Base-by-base conservation (phyloP, 495 filamentous ascomycete genomes). In the Podospora tetraspora region DNA sequence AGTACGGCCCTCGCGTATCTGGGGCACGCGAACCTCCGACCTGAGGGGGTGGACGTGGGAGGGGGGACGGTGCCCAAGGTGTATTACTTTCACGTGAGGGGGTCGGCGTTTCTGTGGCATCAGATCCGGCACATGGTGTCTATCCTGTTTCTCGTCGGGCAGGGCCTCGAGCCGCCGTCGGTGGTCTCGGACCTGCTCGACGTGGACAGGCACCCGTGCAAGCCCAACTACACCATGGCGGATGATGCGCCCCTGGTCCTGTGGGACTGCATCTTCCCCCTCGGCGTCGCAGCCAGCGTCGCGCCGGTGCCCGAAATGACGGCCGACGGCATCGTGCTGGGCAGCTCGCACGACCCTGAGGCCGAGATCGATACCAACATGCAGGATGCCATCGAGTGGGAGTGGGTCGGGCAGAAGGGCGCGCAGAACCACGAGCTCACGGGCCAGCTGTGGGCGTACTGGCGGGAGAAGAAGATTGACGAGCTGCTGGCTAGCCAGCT, bases 41-140 rank as follows among this genome's bases (percentile, higher is more conserved):
- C 63, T 0, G 0, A 34, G 21, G 13, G 37, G 12, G 1, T 32
- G 4, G 21, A 43, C 4, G 34, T 29, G 4, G 56, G 59, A 6
- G 63, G 52, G 1, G 37, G 43, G 43, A 52, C 34, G 9, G 76
- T 68, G 82, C 82, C 92, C 16, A 90, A 91, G 72, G 83, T 97
- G 3, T 98, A 96, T 80, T 88, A 90, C 63, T 93, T 98, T 75
- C 87, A 87, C 24, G 84, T 99, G 37, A 86, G 92, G 61, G 95
- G 95, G 19, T 91, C 91, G n/a, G 96, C 92, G 9, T 99, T 99
- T 77, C 81, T 99, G 59, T 99, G 94, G 94, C 96, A 99, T 77
- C 95, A 99, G 79, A 96, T 99, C 69, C 88, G 95, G 19, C 90
- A 92, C 80, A 94, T 99, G 88, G 87, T 94, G 16, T 84, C 88